Percentiles rank a stretch among this genome's conserved stretches.
Evolutionary conservation across 2,329 filamentous ascomycete species (phyloP).

Genomic region (Diaporthe capsici): DNA sequence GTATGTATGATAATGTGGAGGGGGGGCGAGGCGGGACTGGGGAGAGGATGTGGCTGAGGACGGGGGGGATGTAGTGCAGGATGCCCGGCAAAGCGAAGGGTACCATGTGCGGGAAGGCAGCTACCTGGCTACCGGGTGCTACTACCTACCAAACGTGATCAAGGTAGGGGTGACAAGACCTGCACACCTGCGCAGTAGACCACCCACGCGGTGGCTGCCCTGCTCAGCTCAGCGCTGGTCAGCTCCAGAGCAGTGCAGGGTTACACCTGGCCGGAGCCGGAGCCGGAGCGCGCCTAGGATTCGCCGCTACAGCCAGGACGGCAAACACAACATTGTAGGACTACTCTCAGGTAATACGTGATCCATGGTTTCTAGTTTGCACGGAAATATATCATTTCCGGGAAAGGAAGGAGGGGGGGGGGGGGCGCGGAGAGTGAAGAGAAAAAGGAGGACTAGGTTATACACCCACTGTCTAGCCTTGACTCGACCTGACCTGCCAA

Average conservation of each 20-base stretch:
- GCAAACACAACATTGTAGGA: background rate
- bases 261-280: background rate
- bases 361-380: background rate
- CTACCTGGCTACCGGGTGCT: slow-evolving; percentile 7
- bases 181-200: background rate
- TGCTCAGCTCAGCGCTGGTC: background rate
- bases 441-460: background rate
- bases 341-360: background rate
- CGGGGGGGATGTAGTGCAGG: background rate
- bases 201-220: background rate
- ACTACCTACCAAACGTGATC: background rate
- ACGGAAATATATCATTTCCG: background rate
- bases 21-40: slow-evolving; percentile 8
- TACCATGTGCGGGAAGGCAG: slow-evolving; percentile 20
- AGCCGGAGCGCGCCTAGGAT: background rate
- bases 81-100: slow-evolving; percentile 16
- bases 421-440: too few relatives aligned
- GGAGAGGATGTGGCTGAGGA: slow-evolving; percentile 31
- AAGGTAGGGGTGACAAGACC: background rate
- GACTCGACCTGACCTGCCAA: background rate
- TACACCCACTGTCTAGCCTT: background rate
- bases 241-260: background rate
- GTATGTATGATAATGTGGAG: slow-evolving; percentile 27
- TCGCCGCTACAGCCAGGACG: background rate
- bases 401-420: too few relatives aligned